phyloP scores from a whole-genome alignment of 2,329 filamentous ascomycete species.

The Aspergillus fumigatus region DNA sequence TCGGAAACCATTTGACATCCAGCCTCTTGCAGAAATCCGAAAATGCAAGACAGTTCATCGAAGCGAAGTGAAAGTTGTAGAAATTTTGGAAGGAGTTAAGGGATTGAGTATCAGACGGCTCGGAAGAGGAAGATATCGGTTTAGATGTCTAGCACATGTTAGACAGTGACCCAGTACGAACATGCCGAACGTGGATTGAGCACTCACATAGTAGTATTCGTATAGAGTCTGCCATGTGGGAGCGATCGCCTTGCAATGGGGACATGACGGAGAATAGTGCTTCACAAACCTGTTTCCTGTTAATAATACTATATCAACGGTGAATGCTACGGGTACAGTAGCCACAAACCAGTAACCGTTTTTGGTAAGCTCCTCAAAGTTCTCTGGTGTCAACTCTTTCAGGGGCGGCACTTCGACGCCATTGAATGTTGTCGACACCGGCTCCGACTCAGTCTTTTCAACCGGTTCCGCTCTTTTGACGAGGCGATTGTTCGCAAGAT shows the following conservation, averaged over 20 bases:
- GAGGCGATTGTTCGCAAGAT: conserved; percentile 17
- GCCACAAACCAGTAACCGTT: conserved; percentile 49
- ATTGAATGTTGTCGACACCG: conserved; percentile 46
- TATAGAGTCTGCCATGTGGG: conserved; percentile 89
- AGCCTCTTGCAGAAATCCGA: conserved; percentile 71
- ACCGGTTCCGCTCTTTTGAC: conserved; percentile 23
- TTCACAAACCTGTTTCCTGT: conserved; percentile 46
- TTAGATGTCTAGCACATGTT: conserved; percentile 63
- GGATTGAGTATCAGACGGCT: conserved; percentile 47
- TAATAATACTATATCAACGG: conserved; percentile 7
- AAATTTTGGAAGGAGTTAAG: conserved; percentile 69
- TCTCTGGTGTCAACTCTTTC: conserved; percentile 44
- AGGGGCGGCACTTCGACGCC: conserved; percentile 48
- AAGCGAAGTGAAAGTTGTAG: conserved; percentile 86
- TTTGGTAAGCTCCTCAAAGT: conserved; percentile 46
- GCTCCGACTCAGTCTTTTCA: conserved; percentile 14
- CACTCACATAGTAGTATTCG: conserved; percentile 73
- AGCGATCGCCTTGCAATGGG: conserved; percentile 73
- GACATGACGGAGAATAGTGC: conserved; percentile 50
- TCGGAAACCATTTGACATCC: conserved; percentile 67
- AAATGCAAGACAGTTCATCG: conserved; percentile 79
- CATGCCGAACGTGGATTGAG: conserved; percentile 4
- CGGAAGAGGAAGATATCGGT: conserved; percentile 53
- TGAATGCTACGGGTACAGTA: neutral
- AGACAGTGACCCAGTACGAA: conserved; percentile 10